These are phyloP conservation scores for Silene uniflora DNA, from an alignment of 148 eudicot species.

Conservation along the genomic window DNA sequence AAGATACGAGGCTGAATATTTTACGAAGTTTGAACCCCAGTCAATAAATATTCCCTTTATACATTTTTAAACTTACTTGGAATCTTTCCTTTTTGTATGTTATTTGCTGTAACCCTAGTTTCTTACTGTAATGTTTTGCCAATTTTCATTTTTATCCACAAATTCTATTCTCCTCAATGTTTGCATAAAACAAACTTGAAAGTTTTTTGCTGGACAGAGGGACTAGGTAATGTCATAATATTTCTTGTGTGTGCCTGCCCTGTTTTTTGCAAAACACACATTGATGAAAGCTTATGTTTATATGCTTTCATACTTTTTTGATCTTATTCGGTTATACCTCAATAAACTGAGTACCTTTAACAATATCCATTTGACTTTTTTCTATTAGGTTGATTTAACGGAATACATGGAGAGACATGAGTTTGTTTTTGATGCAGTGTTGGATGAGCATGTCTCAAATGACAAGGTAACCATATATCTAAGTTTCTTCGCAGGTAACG, in stretches of 20 bases:
- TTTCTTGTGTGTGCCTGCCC: background rate
- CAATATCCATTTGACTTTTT: background rate
- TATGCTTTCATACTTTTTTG: background rate
- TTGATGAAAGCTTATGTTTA: background rate
- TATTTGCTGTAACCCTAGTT: background rate
- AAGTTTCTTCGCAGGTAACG: slow-evolving; percentile 4
- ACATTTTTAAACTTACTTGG: background rate
- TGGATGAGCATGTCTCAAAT: slow-evolving; percentile 58
- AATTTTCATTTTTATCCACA: background rate
- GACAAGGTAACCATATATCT: slow-evolving; percentile 46
- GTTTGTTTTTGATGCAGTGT: slow-evolving; percentile 76
- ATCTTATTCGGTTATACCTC: background rate
- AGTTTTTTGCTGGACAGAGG: background rate
- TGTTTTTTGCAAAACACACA: background rate
- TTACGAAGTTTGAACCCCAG: background rate
- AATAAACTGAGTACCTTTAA: background rate
- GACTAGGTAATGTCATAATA: background rate
- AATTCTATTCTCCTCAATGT: background rate
- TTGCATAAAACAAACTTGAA: background rate
- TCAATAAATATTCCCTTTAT: background rate
- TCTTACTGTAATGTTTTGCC: background rate
- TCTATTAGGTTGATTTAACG: slow-evolving; percentile 68
- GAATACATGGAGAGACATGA: slow-evolving; percentile 80
- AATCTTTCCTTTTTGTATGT: background rate
- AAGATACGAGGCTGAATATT: background rate